A percentile compares a stretch with the other conserved stretches of the same genome.
Evolutionary conservation across 352 stramenopile genomes (phyloP).

Genomic region (Globisporangium perplexum): DNA sequence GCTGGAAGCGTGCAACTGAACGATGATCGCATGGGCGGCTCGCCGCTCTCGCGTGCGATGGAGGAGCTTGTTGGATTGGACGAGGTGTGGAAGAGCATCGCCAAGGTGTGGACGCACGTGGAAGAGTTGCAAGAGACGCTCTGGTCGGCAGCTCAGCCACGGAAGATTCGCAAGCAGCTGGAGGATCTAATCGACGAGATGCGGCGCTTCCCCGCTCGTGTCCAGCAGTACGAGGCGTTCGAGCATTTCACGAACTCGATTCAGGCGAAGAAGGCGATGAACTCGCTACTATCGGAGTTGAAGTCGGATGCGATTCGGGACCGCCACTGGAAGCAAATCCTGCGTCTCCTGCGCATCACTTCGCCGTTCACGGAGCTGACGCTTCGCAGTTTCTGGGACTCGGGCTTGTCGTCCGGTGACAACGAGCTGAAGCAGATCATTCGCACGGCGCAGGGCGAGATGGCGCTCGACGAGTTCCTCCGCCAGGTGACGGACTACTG

Average conservation of each 20-base stretch:
- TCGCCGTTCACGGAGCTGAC: conserved; percentile 94
- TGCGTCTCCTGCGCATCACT: conserved; percentile 92
- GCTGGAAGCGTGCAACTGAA: conserved; percentile 48
- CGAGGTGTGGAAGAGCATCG: conserved; percentile 97
- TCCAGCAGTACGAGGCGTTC: conserved; percentile 98
- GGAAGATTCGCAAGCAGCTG: conserved; percentile 95
- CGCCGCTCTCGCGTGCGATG: conserved; percentile 60
- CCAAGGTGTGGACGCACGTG: conserved; percentile 83
- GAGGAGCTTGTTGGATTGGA: conserved; percentile 95
- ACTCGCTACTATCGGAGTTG: conserved; percentile 94
- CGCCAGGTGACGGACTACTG: conserved; percentile 91
- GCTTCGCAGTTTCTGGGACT: conserved; percentile 97
- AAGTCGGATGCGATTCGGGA: conserved; percentile 99
- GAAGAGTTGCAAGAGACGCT: conserved; percentile 92
- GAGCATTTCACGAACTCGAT: conserved; percentile 93
- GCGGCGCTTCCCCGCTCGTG: conserved; percentile 92
- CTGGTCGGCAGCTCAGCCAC: conserved; percentile 92
- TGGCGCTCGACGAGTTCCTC: conserved; percentile 99
- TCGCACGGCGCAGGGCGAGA: conserved; percentile 97
- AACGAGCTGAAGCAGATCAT: conserved; percentile 97
- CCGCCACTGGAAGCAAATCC: conserved; percentile 98
- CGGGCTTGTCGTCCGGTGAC: conserved; percentile 88
- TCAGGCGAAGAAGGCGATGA: conserved; percentile 91
- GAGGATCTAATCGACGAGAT: conserved; percentile 97
- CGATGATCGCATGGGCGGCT: conserved; percentile 74